A percentile compares a stretch with the other conserved stretches of the same genome.
These are phyloP conservation scores for Papiliotrema nemorosa DNA, from an alignment of 1,284 basidiomycete genomes.

Conservation along the genomic window DNA sequence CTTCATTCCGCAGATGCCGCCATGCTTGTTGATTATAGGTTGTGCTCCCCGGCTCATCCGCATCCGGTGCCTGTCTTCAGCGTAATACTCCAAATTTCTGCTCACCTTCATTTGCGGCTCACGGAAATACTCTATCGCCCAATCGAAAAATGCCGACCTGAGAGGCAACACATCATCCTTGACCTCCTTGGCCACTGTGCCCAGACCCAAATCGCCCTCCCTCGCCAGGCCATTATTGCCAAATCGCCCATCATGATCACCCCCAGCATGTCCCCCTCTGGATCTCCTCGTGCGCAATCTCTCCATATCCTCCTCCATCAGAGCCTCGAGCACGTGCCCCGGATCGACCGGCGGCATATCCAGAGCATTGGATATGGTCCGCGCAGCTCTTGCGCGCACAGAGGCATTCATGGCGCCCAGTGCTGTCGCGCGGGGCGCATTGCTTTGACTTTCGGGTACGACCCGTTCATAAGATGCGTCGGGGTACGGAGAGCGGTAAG, in stretches of 20 bases:
- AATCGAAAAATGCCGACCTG: slow-evolving; percentile 90
- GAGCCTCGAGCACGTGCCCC: slow-evolving; percentile 74
- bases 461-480: slow-evolving; percentile 35
- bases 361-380: slow-evolving; percentile 10
- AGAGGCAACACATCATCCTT: slow-evolving; percentile 66
- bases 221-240: slow-evolving; percentile 43
- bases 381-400: slow-evolving; percentile 8
- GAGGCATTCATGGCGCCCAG: slow-evolving; percentile 8
- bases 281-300: slow-evolving; percentile 67
- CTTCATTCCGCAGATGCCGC: slow-evolving; percentile 87
- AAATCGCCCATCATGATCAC: slow-evolving; percentile 36
- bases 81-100: slow-evolving; percentile 7
- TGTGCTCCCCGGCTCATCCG: slow-evolving; percentile 89
- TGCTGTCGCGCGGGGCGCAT: slow-evolving; percentile 6
- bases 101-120: slow-evolving; percentile 95
- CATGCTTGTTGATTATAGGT: slow-evolving; percentile 95
- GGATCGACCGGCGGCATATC: slow-evolving; percentile 49
- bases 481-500: slow-evolving; percentile 42
- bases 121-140: slow-evolving; percentile 96
- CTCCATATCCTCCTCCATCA: slow-evolving; percentile 89
- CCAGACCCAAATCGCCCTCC: slow-evolving; percentile 43
- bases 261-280: slow-evolving; percentile 43
- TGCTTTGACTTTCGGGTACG: slow-evolving; percentile 22
- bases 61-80: slow-evolving; percentile 71
- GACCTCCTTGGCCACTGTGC: slow-evolving; percentile 50